Evolutionary conservation across 2,329 filamentous ascomycete genomes (phyloP), one percentile per base, ranked within the genome.

Genomic region (Chaetomiaceae sp.): DNA sequence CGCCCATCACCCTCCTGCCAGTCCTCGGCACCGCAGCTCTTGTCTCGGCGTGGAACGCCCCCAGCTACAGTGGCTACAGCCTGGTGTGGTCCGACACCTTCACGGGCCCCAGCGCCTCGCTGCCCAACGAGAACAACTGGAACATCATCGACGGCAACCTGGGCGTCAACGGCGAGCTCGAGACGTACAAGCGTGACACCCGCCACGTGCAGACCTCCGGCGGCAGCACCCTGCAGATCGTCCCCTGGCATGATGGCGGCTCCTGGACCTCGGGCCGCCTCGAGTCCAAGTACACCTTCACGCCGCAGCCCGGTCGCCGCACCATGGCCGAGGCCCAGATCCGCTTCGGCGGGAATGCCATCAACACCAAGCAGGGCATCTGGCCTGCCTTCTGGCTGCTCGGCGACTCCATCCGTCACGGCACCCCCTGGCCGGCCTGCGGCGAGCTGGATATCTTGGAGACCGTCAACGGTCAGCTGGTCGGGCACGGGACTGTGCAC

Each of bases 361-460:
- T 58, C 14, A 52, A 52, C 24, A 62, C 65, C 39, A 73, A 74
- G 61, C 65, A 71, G 53, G 73, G 73, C 11, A 64, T 76, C 52
- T 76, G 73, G 73, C 73, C 73, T 2, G 73, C 73, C 3, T 76
- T 76, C 56, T 76, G 73, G 73, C 61, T 74, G 43, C 66, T 76
- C 1, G 73, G 73, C 10, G 64, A 72, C 48, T 62, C 70, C 14
- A 62, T 75, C 41, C 68, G 72, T 6, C 58, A 64, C 49, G 72
- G 72, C 11, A 69, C 66, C 2, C 49, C 53, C 17, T 76, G 73
- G 73, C 73, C 73, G 0, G 61, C 59, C 7, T 74, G 71, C 53
- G 73, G 73, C 20, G 73, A 76, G 63, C 60, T 76, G 37, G 73
- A 76, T 54, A 65, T 74, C 48, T 65, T 75, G 42, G 73, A 76